Conservation (phyloP, 1,284 basidiomycete species). For the Rhodotorula sp. region DNA sequence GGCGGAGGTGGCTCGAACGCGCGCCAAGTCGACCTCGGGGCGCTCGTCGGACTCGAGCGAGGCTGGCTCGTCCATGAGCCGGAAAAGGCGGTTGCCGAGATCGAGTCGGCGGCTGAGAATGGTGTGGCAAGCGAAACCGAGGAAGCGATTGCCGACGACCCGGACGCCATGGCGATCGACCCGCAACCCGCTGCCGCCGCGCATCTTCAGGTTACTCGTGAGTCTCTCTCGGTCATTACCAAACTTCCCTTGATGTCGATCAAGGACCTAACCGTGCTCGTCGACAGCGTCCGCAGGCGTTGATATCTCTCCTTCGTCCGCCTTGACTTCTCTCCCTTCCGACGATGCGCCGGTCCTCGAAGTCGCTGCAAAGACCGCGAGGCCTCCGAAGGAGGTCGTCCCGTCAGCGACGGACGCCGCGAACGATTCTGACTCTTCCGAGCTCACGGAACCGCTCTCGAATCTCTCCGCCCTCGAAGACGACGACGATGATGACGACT, state of each 20-base stretch:
- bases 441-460: constrained; percentile 44
- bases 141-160: neutral
- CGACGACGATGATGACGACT: constrained; percentile 19
- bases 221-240: too few species aligned
- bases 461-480: constrained; percentile 27
- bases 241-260: too few species aligned
- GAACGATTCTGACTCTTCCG: constrained; percentile 36
- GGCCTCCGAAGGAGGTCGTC: neutral
- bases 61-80: constrained; percentile 57
- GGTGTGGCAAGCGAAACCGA: neutral
- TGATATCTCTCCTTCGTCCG: constrained; percentile 24
- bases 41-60: constrained; percentile 64
- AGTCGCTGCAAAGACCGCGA: neutral
- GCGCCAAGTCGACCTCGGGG: constrained; percentile 56
- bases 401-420: constrained; percentile 3
- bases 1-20: neutral
- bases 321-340: constrained; percentile 22
- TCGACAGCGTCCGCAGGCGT: neutral
- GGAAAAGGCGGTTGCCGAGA: neutral
- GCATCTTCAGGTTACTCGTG: too few species aligned
- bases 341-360: constrained; percentile 4
- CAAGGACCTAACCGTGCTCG: too few species aligned
- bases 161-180: neutral
- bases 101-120: neutral
- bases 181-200: neutral